A percentile compares a stretch with the other conserved stretches of the same genome.
Evolutionary conservation across 345 rosid species (phyloP).

Genomic region (Aquilaria yunnanensis): DNA sequence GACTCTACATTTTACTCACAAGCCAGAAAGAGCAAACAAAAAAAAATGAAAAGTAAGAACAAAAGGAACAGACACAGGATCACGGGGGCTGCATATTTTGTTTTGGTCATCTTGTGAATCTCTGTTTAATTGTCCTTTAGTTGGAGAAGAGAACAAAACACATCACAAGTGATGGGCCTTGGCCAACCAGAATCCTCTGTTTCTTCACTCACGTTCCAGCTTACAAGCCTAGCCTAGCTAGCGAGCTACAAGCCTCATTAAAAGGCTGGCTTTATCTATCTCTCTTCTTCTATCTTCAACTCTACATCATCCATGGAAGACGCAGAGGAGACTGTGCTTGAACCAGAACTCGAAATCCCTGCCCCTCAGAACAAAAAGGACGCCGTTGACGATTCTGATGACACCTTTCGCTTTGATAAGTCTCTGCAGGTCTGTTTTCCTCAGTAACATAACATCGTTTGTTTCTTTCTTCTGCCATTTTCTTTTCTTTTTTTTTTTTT

Average conservation of each 20-base stretch:
- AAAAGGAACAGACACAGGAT: slow-evolving; percentile 19
- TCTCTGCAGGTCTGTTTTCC: slow-evolving; percentile 43
- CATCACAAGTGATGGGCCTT: background rate
- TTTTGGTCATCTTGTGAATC: slow-evolving; percentile 31
- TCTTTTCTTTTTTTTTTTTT: background rate
- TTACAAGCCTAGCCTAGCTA: background rate
- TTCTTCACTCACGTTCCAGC: background rate
- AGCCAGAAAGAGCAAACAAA: too few species aligned
- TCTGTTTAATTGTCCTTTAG: slow-evolving; percentile 7
- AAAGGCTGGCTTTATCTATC: background rate
- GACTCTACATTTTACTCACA: too few species aligned
- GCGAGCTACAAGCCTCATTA: background rate
- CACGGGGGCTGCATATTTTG: slow-evolving; percentile 35
- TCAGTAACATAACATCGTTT: background rate
- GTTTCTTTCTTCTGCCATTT: background rate
- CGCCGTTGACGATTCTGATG: slow-evolving; percentile 24
- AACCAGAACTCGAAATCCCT: slow-evolving; percentile 10
- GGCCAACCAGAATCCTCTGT: slow-evolving; percentile 11
- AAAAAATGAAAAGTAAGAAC: too few species aligned
- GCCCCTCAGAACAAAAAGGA: slow-evolving; percentile 15
- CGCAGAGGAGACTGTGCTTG: slow-evolving; percentile 16
- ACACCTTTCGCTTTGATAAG: slow-evolving; percentile 30
- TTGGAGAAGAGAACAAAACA: background rate
- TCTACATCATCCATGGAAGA: background rate
- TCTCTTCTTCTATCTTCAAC: background rate